Evolutionary conservation across 164 flowering plant species (phyloP), one percentile per base, ranked within the genome.

Genomic region (Brasenia schreberi): DNA sequence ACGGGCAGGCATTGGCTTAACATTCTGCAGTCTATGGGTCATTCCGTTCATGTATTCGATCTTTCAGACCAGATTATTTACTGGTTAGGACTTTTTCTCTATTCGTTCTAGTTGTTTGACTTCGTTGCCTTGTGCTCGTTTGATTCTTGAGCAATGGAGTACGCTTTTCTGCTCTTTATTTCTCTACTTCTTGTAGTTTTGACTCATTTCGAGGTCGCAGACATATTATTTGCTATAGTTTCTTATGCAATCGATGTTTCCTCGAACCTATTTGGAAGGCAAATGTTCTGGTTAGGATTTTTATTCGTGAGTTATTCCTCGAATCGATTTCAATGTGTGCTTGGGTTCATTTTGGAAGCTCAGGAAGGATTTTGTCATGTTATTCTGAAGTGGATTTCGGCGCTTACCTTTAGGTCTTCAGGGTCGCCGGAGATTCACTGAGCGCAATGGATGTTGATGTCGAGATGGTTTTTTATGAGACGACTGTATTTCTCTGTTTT

Each of bases 21-120:
- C 70, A 87, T 93, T 44, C 81, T 93, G 89, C 96, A 93, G 81
- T 87, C 88, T 0, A 79, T 90, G 86, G 98, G 97, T 10, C 97
- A 92, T 64, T 74, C 97, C 5, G 87, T 95, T 67, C 94, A 95
- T 80, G 86, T 90, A 58, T 73, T 87, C 70, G 96, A 95, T 75
- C 80, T 81, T 18, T 68, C 68, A 10, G 76, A 77, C 58, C 81
- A 77, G 42, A 74, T 95, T 19, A 77, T 87, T 70, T 95, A 84
- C 76, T 92, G 99, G 99, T 91, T 67, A 81, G 84, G 53, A 45
- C 53, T 71, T 19, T 42, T 69, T 59, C n/a, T 14, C 53, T 45
- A 45, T 45, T 45, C 53, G 59, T 56, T 63, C 27, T 11, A 60
- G 7, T 60, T n/a, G 10, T n/a, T 53, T 1, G 16, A 4, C 62